Base-by-base conservation (phyloP, 164 flowering plant genomes). In the Magnolia officinalis region DNA sequence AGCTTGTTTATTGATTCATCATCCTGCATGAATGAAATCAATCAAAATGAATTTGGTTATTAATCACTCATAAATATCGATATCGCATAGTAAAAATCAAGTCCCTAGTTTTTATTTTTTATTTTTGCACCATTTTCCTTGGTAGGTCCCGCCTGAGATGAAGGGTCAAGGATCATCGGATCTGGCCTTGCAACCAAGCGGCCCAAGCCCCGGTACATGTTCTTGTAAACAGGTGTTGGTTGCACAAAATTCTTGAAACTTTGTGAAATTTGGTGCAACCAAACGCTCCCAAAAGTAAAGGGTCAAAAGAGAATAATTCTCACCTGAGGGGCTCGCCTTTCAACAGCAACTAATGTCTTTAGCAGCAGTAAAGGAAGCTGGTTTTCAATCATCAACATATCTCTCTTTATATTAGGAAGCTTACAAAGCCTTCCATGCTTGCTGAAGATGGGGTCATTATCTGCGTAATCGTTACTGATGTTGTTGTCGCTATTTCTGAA, bases 321-420 rank as follows among this genome's bases (percentile, higher is more conserved):
- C 9, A 81, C 85, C 81, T 75, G 50, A 58, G 75, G 24, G 31
- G 68, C 67, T 19, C 70, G 80, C 50, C 59, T 71, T 63, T 84
- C 87, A 13, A 83, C 85, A 20, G 76, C 75, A 23, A 84, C 50
- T 21, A 88, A 74, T 59, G 55, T 83, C 24, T 84, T 70, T 3
- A 90, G 85, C 59, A 87, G 78, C 50, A 81, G 74, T 75, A 90
- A 78, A 0, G 93, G 93, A 50, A 88, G 76, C 72, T 90, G 93
- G 71, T 90, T 90, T 78, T 90, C 88, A 10, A 90, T 84, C 90
- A 86, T 82, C 63, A 90, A 64, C 91, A 88, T 88, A 74, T 90
- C 93, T 8, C 90, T 84, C 80, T 74, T 82, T 67, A 90, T 73
- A 61, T 81, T 78, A 2, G 89, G 91, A 80, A 87, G 77, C 50